phyloP scores from a whole-genome alignment of 2,329 filamentous ascomycete genomes.

The Colletotrichum eleusines region DNA sequence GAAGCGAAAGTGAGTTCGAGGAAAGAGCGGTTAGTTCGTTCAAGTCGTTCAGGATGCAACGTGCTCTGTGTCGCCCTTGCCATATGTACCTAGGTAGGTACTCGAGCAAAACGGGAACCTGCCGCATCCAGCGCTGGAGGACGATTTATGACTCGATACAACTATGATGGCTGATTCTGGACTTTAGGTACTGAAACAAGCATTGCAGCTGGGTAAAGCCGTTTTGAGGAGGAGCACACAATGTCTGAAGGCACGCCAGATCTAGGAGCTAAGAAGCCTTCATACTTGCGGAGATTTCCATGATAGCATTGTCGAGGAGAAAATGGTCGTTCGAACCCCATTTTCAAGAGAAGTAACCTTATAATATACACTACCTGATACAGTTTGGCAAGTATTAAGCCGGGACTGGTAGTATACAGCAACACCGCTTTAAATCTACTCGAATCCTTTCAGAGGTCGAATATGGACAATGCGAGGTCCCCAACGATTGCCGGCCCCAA shows the following conservation, averaged over 20 bases:
- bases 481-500: not conserved
- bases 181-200: not conserved
- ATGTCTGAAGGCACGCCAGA: not conserved
- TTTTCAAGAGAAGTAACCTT: too few species aligned
- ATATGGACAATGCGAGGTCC: not conserved
- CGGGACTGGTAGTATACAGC: not conserved
- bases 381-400: not conserved
- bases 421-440: not conserved
- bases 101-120: not conserved
- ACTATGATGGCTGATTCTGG: not conserved
- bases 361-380: not conserved
- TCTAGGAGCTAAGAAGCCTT: not conserved
- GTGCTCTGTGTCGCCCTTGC: not conserved
- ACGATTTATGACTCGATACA: not conserved
- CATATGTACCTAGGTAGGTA: too few species aligned
- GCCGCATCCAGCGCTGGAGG: not conserved
- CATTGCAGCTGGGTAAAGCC: not conserved
- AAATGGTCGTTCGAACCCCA: too few species aligned
- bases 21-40: not conserved
- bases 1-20: not conserved
- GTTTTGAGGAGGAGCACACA: not conserved
- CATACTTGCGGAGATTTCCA: not conserved
- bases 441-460: not conserved
- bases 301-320: not conserved
- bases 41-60: not conserved